Evolutionary conservation across 2,329 filamentous ascomycete species (phyloP).

Genomic region (Ascochyta rabiei): DNA sequence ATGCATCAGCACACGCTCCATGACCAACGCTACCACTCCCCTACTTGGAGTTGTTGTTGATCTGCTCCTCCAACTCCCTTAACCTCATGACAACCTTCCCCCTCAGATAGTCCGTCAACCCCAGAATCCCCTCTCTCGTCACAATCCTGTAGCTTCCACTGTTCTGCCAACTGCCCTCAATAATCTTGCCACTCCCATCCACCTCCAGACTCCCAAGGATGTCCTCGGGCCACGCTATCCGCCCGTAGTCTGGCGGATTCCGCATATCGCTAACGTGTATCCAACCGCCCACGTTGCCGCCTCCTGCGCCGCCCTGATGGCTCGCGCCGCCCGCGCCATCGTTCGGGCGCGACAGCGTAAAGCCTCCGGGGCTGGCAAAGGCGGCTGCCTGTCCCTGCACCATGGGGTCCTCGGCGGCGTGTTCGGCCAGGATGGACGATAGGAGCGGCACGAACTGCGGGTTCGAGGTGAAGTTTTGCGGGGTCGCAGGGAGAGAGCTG

Average conservation of each 20-base stretch:
- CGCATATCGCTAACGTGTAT: conserved; percentile 67
- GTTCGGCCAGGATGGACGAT: conserved; percentile 60
- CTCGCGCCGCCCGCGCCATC: conserved; percentile 62
- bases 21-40: background rate
- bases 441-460: conserved; percentile 61
- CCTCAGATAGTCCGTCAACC: conserved; percentile 31
- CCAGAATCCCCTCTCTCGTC: conserved; percentile 63
- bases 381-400: conserved; percentile 64
- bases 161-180: conserved; percentile 64
- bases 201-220: conserved; percentile 70
- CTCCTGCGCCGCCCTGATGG: conserved; percentile 63
- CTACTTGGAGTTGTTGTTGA: conserved; percentile 19
- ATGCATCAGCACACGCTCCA: background rate
- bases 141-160: conserved; percentile 67
- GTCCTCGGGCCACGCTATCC: conserved; percentile 70
- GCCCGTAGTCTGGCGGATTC: conserved; percentile 66
- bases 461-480: conserved; percentile 63
- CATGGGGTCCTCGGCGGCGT: conserved; percentile 62
- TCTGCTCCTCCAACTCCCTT: conserved; percentile 28
- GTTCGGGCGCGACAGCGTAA: conserved; percentile 52
- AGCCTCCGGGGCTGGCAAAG: conserved; percentile 64
- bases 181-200: conserved; percentile 63
- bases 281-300: conserved; percentile 64
- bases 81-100: conserved; percentile 30
- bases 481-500: conserved; percentile 61